Evolutionary conservation across 805 yeast species (phyloP).

Genomic region (Candida methanosorbosa): DNA sequence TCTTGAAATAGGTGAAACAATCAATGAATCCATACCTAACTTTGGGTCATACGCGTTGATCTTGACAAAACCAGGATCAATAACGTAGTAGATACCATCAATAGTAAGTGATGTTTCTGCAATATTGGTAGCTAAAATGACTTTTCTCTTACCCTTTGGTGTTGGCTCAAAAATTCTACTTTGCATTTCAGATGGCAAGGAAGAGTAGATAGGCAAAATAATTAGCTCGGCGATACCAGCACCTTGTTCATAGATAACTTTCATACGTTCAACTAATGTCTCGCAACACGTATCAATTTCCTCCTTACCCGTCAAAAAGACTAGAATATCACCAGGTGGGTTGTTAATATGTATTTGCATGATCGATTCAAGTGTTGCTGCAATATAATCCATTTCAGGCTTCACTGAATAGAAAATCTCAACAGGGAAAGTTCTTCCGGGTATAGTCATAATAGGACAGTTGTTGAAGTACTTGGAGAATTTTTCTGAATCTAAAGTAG

Average conservation of each 20-base stretch:
- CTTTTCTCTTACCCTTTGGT: conserved; percentile 75
- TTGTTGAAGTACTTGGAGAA: conserved; percentile 68
- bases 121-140: conserved; percentile 89
- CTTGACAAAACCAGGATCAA: conserved; percentile 93
- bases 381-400: conserved; percentile 82
- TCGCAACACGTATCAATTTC: conserved; percentile 91
- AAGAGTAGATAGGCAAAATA: conserved; percentile 83
- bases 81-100: conserved; percentile 84
- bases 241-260: conserved; percentile 44
- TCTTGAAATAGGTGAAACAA: conserved; percentile 79
- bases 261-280: conserved; percentile 54
- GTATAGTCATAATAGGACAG: conserved; percentile 79
- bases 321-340: conserved; percentile 70
- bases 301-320: conserved; percentile 86
- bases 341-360: conserved; percentile 80
- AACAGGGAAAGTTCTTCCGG: conserved; percentile 90
- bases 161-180: conserved; percentile 84
- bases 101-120: conserved; percentile 97
- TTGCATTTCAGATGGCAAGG: conserved; percentile 87
- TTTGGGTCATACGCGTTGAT: conserved; percentile 82
- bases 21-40: conserved; percentile 83
- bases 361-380: conserved; percentile 76
- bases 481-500: conserved; percentile 85
- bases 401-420: conserved; percentile 71
- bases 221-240: conserved; percentile 51